Conservation (phyloP, 1,284 basidiomycete species). For the Omphalotus olearius region DNA sequence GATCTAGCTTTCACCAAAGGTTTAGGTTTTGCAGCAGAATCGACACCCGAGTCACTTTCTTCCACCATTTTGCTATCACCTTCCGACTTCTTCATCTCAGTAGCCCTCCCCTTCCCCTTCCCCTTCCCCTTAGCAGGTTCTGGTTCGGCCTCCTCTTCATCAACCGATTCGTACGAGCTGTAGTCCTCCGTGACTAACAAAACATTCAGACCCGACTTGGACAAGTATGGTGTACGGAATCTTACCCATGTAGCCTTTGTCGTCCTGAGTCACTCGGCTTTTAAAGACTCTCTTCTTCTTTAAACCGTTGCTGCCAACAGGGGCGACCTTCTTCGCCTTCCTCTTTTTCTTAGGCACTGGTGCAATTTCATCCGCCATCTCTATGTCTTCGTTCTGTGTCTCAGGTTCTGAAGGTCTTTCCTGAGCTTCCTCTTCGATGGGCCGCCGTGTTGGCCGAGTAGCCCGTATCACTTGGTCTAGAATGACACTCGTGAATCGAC, state of each 20-base stretch:
- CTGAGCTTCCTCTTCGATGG: slow-evolving; percentile 27
- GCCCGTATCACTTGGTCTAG: slow-evolving; percentile 46
- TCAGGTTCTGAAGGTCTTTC: slow-evolving; percentile 20
- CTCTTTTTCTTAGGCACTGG: slow-evolving; percentile 45
- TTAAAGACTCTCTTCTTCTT: slow-evolving; percentile 66
- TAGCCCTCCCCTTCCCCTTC: slow-evolving; percentile 21
- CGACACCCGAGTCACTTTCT: slow-evolving; percentile 5
- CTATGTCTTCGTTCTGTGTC: slow-evolving; percentile 26
- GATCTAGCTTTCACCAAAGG: slow-evolving; percentile 1
- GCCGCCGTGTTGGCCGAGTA: slow-evolving; percentile 21
- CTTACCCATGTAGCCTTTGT: slow-evolving; percentile 70
- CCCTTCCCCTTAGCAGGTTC: slow-evolving; percentile 26
- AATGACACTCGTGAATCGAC: not conserved
- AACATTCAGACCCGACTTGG: not conserved
- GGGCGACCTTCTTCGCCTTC: slow-evolving; percentile 57
- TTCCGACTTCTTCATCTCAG: slow-evolving; percentile 14
- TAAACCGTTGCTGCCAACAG: slow-evolving; percentile 66
- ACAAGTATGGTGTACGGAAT: slow-evolving; percentile 4
- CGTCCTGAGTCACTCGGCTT: slow-evolving; percentile 49
- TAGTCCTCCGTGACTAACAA: slow-evolving; percentile 68
- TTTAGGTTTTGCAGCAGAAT: slow-evolving; percentile 1
- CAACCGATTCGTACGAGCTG: slow-evolving; percentile 74
- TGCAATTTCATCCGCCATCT: slow-evolving; percentile 33
- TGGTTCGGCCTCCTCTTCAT: slow-evolving; percentile 45
- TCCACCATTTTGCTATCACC: slow-evolving; percentile 13